Evolutionary conservation across 2,329 filamentous ascomycete genomes (phyloP), one percentile per base, ranked within the genome.

Genomic region (Xylaria sp.): DNA sequence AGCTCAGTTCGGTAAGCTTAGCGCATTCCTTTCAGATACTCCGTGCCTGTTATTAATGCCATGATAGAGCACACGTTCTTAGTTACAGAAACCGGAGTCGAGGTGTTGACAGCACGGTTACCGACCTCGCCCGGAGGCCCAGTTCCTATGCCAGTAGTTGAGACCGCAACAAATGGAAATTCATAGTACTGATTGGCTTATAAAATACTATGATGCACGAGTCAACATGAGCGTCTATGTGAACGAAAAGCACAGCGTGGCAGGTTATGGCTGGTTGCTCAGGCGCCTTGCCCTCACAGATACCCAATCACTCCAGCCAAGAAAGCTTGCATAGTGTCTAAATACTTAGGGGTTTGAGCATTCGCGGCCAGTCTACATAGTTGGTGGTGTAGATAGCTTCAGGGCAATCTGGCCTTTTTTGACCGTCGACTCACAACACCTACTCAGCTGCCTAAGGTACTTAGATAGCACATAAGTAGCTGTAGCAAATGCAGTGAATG

Each of bases 1-100:
- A 15, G 95, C 95, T 9, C 95, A 99, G 74, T 99, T 99, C 73
- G 90, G 90, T 92, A 80, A 76, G 87, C 77, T n/a, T 15, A 23
- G 3, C 11, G 8, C 13, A 35, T 31, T 3, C 5, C 11, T 1
- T 17, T 44, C 4, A 1, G 7, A 11, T 19, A 21, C 13, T 4
- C 9, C 15, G 25, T 23, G 10, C 17, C 11, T 3, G 37, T 33
- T 54, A 43, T 37, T 48, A 46, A 65, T 37, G 10, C 10, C 5
- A n/a, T 29, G 5, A 65, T 59, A 86, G 91, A 96, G 74, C 92
- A 96, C 74, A 95, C 91, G 0, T 79, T 95, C 53, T 80, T 96
- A 9, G 91, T 96, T 3, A 96, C 92, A 0, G 91, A 93, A 73
- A 87, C 89, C 58, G 92, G 92, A 1, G 90, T 93, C 6, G 92